A percentile compares a stretch with the other conserved stretches of the same genome.
phyloP scores from a whole-genome alignment of 257 asterid genomes.

The Linaria vulgaris region DNA sequence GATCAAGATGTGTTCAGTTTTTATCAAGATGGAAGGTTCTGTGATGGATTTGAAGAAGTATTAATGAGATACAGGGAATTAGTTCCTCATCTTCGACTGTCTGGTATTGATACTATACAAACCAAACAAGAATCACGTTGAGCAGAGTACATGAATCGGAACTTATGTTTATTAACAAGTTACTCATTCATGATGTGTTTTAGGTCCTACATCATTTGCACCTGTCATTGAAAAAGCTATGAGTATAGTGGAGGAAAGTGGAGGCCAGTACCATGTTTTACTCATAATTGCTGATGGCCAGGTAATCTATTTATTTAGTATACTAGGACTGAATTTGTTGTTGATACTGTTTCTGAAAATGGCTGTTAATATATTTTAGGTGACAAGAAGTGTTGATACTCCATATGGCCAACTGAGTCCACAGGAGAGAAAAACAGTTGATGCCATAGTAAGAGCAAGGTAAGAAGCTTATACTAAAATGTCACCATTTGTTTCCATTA shows the following conservation, averaged over 20 bases:
- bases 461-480: conserved; percentile 8
- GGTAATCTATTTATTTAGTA: conserved; percentile 22
- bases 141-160: too few relatives aligned
- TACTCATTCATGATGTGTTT: background rate
- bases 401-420: conserved; percentile 46
- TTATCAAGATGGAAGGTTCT: conserved; percentile 41
- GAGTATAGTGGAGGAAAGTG: conserved; percentile 46
- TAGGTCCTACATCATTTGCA: conserved; percentile 55
- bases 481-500: background rate
- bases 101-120: conserved; percentile 22
- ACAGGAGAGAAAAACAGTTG: conserved; percentile 61
- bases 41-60: conserved; percentile 50
- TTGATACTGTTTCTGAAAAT: background rate
- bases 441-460: conserved; percentile 73
- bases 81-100: conserved; percentile 43
- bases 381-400: conserved; percentile 60
- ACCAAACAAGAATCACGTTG: too few relatives aligned
- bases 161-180: too few relatives aligned
- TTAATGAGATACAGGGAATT: conserved; percentile 37
- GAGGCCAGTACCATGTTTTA: conserved; percentile 60
- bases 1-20: conserved; percentile 45
- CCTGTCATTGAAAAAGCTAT: conserved; percentile 57
- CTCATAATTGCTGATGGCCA: conserved; percentile 63
- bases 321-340: background rate
- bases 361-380: conserved; percentile 30